These are phyloP conservation scores for Epichloe hybrida DNA, from an alignment of 2,329 filamentous ascomycete species.

Conservation along the genomic window DNA sequence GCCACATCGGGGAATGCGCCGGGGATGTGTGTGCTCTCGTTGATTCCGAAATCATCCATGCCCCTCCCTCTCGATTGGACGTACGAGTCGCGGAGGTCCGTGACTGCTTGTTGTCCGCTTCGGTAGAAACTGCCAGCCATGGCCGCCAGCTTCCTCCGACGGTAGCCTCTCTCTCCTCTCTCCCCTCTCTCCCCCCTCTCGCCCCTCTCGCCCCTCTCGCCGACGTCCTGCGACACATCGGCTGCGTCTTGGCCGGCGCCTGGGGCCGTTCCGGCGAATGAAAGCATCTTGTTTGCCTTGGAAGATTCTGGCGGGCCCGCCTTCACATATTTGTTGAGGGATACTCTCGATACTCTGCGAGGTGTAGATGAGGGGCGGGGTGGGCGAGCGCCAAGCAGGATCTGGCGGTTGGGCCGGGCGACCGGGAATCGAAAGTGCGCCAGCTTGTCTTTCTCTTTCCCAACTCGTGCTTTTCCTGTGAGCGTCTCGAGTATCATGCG, in stretches of 20 bases:
- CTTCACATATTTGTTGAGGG: constrained; percentile 21
- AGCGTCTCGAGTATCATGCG: too few relatives aligned
- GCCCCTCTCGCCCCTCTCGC: constrained; percentile 7
- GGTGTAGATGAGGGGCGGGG: neutral
- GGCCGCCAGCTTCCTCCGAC: constrained; percentile 63
- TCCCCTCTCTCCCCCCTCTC: constrained; percentile 31
- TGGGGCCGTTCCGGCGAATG: constrained; percentile 11
- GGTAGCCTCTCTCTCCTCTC: constrained; percentile 36
- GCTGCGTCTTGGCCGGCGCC: constrained; percentile 16
- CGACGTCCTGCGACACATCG: constrained; percentile 13
- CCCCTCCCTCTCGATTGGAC: constrained; percentile 33
- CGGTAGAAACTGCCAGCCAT: constrained; percentile 43
- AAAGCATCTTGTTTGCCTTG: constrained; percentile 17
- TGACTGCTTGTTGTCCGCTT: constrained; percentile 42
- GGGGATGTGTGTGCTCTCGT: constrained; percentile 38
- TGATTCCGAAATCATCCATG: constrained; percentile 15
- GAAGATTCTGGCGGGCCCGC: constrained; percentile 16
- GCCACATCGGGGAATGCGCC: constrained; percentile 73
- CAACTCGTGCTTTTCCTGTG: too few relatives aligned
- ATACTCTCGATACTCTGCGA: neutral
- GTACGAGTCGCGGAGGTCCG: constrained; percentile 45
- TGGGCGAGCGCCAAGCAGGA: constrained; percentile 26
- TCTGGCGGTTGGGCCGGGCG: constrained; percentile 27
- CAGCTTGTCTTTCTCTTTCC: constrained; percentile 17
- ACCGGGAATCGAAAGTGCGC: constrained; percentile 29